Conservation (phyloP, 768 basidiomycete genomes). For the Chlorophyllum brunneum region DNA sequence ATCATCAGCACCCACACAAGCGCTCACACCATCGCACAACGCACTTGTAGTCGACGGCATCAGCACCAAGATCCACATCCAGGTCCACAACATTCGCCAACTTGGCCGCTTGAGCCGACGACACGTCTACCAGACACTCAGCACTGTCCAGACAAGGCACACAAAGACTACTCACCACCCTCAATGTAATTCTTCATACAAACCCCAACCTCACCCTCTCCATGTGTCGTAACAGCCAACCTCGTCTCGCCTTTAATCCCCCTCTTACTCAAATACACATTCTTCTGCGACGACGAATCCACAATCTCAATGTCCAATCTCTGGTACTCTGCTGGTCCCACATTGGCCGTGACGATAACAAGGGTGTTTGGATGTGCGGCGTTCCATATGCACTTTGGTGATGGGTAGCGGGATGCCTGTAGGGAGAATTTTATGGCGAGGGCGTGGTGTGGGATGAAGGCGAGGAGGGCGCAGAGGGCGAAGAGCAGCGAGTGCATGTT, state of each 20-base stretch:
- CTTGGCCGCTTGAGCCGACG: constrained; percentile 42
- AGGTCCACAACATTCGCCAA: constrained; percentile 77
- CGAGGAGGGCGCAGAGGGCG: constrained; percentile 24
- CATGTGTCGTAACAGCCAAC: constrained; percentile 90
- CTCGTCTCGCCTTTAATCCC: constrained; percentile 88
- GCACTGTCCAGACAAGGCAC: not conserved
- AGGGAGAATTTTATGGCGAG: constrained; percentile 85
- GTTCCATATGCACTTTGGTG: constrained; percentile 93
- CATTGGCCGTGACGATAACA: constrained; percentile 95
- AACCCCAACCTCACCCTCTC: constrained; percentile 92
- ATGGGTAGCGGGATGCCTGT: constrained; percentile 67
- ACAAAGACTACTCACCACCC: constrained; percentile 49
- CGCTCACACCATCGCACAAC: constrained; percentile 25
- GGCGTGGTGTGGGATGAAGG: constrained; percentile 23
- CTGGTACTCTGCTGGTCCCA: constrained; percentile 70
- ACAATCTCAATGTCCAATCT: constrained; percentile 92
- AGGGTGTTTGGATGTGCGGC: constrained; percentile 80
- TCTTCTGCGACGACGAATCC: constrained; percentile 79
- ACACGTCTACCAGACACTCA: constrained; percentile 28
- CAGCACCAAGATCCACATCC: constrained; percentile 96
- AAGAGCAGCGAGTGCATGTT: constrained; percentile 13
- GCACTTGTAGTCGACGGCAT: constrained; percentile 99
- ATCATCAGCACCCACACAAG: not conserved
- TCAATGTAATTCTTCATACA: constrained; percentile 86
- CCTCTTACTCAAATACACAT: constrained; percentile 88